Evolutionary conservation across 192 early-diverging fungal species (phyloP).

Genomic region (Podila epigama): DNA sequence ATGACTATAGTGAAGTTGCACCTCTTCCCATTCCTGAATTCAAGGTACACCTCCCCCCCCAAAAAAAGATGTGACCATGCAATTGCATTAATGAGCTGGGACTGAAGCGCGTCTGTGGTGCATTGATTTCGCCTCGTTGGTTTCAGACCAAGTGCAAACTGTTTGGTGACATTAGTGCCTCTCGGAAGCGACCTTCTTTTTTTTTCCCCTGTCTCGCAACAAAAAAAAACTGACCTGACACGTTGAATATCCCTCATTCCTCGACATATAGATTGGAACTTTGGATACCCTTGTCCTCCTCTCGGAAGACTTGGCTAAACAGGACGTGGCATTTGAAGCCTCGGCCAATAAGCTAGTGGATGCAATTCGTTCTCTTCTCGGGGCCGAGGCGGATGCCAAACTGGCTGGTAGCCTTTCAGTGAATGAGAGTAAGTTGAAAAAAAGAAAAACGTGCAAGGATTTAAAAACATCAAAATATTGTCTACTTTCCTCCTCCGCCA

Average conservation of each 20-base stretch:
- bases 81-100: neutral
- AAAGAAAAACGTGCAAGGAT: neutral
- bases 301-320: slow-evolving; percentile 94
- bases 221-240: neutral
- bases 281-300: slow-evolving; percentile 92
- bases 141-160: no score
- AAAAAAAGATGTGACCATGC: no score
- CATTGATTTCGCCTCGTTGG: neutral
- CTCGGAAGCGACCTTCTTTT: no score
- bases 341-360: slow-evolving; percentile 86
- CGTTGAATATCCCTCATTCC: neutral
- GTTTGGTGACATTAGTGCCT: no score
- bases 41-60: slow-evolving; percentile 83
- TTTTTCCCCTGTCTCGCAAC: neutral
- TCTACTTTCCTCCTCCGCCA: neutral
- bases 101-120: neutral
- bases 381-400: slow-evolving; percentile 60
- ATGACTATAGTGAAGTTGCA: slow-evolving; percentile 83
- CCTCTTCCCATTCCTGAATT: slow-evolving; percentile 90
- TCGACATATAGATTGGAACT: slow-evolving; percentile 81
- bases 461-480: neutral
- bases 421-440: slow-evolving; percentile 76
- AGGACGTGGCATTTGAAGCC: slow-evolving; percentile 79
- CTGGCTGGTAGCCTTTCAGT: slow-evolving; percentile 73
- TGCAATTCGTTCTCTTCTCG: slow-evolving; percentile 77